Conservation (phyloP, 2,329 filamentous ascomycete genomes). For the Colletotrichum acutatum region DNA sequence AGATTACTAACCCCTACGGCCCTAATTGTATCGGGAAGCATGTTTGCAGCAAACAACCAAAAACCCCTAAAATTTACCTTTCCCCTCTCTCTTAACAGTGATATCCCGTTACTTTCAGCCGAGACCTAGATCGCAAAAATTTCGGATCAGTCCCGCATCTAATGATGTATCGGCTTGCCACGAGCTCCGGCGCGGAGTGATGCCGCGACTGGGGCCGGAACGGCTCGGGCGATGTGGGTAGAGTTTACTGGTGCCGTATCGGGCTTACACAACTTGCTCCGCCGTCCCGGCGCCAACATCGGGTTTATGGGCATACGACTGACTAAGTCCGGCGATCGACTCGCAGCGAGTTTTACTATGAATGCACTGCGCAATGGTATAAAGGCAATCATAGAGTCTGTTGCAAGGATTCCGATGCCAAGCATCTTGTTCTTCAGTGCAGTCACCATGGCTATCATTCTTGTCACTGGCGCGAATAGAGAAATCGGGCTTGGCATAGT, state of each 20-base stretch:
- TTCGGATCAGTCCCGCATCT: neutral
- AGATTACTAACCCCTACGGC: neutral
- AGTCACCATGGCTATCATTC: neutral
- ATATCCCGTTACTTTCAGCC: neutral
- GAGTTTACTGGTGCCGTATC: neutral
- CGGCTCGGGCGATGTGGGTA: neutral
- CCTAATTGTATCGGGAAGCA: neutral
- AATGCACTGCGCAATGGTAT: neutral
- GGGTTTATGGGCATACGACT: neutral
- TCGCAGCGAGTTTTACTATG: too few species aligned
- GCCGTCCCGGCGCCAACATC: neutral
- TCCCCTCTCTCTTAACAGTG: neutral
- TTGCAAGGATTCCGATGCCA: neutral
- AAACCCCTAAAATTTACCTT: neutral
- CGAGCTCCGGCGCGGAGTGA: neutral
- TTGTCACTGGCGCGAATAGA: slow-evolving; percentile 1
- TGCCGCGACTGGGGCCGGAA: neutral
- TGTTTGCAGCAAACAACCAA: neutral
- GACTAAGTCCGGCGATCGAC: neutral
- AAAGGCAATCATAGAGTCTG: neutral
- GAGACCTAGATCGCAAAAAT: neutral
- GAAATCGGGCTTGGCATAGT: neutral
- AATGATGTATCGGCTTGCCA: neutral
- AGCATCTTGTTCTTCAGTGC: neutral
- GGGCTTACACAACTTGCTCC: neutral